Evolutionary conservation across 2,329 filamentous ascomycete genomes (phyloP).

Genomic region (Fusarium longipes): DNA sequence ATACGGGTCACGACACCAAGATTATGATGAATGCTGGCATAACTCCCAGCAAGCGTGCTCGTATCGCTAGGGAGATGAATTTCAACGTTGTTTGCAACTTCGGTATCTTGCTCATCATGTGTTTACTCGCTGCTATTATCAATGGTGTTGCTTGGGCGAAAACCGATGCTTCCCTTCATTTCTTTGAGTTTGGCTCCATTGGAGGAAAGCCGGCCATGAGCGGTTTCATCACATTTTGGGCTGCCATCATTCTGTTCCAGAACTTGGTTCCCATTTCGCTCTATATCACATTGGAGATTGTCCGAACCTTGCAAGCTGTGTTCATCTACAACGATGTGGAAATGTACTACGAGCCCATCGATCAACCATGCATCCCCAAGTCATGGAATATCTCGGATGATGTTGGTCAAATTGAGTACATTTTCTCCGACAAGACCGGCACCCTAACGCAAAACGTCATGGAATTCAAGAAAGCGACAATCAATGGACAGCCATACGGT

Average conservation of each 20-base stretch:
- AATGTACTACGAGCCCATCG: slow-evolving; percentile 97
- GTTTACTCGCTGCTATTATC: slow-evolving; percentile 83
- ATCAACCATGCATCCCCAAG: slow-evolving; percentile 95
- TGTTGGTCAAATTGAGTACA: slow-evolving; percentile 97
- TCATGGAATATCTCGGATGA: slow-evolving; percentile 99
- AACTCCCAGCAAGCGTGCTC: slow-evolving; percentile 92
- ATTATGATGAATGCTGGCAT: slow-evolving; percentile 99
- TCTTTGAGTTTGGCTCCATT: slow-evolving; percentile 88
- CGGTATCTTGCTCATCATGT: slow-evolving; percentile 87
- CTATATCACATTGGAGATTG: slow-evolving; percentile 96
- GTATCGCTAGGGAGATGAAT: slow-evolving; percentile 93
- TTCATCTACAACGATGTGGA: slow-evolving; percentile 97
- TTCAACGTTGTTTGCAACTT: slow-evolving; percentile 99
- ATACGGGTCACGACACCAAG: slow-evolving; percentile 96
- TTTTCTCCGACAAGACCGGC: slow-evolving; percentile 98
- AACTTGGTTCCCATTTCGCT: slow-evolving; percentile 98
- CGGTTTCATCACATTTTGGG: slow-evolving; percentile 97
- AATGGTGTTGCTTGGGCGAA: slow-evolving; percentile 86
- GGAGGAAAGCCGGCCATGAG: slow-evolving; percentile 79
- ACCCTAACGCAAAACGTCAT: slow-evolving; percentile 97
- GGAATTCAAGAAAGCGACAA: slow-evolving; percentile 99
- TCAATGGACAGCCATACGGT: slow-evolving; percentile 96
- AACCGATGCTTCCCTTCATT: slow-evolving; percentile 77
- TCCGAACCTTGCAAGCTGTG: slow-evolving; percentile 90
- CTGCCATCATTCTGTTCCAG: slow-evolving; percentile 93